Conservation (phyloP, 306 rosid genomes). For the Ziziphus jujuba region DNA sequence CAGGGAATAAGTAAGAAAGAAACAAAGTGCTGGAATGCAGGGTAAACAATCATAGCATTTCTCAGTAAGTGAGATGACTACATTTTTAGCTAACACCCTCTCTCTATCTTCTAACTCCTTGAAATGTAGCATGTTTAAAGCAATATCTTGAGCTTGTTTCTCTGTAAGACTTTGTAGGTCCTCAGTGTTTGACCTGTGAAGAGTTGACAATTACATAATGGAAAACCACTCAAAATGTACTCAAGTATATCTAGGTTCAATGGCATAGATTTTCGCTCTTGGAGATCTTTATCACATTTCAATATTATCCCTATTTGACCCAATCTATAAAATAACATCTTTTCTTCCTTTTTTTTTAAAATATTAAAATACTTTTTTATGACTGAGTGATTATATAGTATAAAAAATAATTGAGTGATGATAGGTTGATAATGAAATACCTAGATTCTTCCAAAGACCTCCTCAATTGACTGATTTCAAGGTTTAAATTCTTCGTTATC, state of each 20-base stretch:
- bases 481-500: conserved; percentile 84
- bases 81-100: conserved; percentile 62
- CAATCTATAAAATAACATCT: too few species aligned
- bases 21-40: conserved; percentile 1
- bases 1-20: conserved; percentile 29
- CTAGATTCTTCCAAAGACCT: conserved; percentile 68
- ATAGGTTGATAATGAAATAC: too few species aligned
- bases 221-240: background rate
- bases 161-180: conserved; percentile 70
- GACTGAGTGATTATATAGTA: too few species aligned
- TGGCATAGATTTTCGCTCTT: background rate
- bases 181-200: conserved; percentile 84
- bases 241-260: background rate
- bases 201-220: conserved; percentile 34
- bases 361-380: too few species aligned
- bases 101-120: conserved; percentile 83
- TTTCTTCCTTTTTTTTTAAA: too few species aligned
- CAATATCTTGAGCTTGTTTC: conserved; percentile 62
- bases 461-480: conserved; percentile 65
- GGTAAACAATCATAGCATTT: conserved; percentile 8
- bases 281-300: too few species aligned
- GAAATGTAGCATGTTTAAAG: conserved; percentile 50
- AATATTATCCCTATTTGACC: too few species aligned
- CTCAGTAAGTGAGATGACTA: conserved; percentile 36
- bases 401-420: too few species aligned